Evolutionary conservation across 768 basidiomycete species (phyloP), one percentile per base, ranked within the genome.

Genomic region (Boletus patriciae): DNA sequence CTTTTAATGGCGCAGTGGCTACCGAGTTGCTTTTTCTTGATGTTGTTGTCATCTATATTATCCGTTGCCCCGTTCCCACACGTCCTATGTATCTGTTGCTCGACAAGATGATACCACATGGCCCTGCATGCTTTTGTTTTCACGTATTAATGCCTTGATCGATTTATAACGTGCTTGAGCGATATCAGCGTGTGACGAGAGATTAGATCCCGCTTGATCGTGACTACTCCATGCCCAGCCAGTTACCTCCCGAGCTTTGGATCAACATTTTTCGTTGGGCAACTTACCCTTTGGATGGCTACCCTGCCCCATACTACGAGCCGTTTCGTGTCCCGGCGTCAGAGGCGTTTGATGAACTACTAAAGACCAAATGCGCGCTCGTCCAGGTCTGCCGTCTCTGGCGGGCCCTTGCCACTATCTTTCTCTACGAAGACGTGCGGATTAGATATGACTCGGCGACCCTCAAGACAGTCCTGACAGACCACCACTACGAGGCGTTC

Each of bases 301-400:
- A 70, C 38, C 68, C 71, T 42, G 44, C 71, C 13, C 57, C 70
- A 54, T 53, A 57, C 27, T 82, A 85, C 62, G 62, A 64, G 23
- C 83, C 84, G 2, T 87, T 87, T 70, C 74, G 78, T 38, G 62
- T 66, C 1, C 60, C 74, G 29, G 29, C 29, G 3, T 58, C 53
- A 19, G 67, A 69, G 56, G 63, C 33, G 65, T 72, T 46, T 55
- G 66, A 57, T 66, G 77, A 49, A 66, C 59, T 37, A 2, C 45
- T 79, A 33, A 63, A 64, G 27, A 74, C 76, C 29, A 77, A 74
- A 65, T 66, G 67, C 37, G 66, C 76, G 4, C 69, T 88, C 46
- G 75, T 79, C 43, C 73, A 77, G 52, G 86, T 88, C 33, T 87
- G 84, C 67, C 79, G 76, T 48, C 68, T 74, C 31, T 87, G 86